Evolutionary conservation across 768 basidiomycete species (phyloP).

Genomic region (Myochromella boudieri): DNA sequence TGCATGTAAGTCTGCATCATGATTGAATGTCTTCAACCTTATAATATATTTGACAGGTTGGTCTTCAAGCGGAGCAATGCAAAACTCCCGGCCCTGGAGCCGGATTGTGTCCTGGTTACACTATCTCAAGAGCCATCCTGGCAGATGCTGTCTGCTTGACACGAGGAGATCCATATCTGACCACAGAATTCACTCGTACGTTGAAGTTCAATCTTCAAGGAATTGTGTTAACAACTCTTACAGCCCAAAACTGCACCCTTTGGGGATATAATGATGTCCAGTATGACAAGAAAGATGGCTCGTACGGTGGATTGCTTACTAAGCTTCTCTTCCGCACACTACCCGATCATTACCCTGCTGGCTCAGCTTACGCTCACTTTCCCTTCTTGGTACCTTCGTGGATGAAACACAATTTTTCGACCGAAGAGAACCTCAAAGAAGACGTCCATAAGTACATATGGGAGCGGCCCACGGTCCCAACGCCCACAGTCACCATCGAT

Average conservation of each 20-base stretch:
- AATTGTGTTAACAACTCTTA: background rate
- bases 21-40: background rate
- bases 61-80: slow-evolving; percentile 71
- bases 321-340: slow-evolving; percentile 72
- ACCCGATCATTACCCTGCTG: slow-evolving; percentile 64
- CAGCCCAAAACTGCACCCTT: slow-evolving; percentile 71
- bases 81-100: slow-evolving; percentile 66
- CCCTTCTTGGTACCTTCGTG: slow-evolving; percentile 68
- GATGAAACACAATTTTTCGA: slow-evolving; percentile 41
- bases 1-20: slow-evolving; percentile 51
- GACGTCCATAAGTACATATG: slow-evolving; percentile 58
- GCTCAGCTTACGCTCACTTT: slow-evolving; percentile 75
- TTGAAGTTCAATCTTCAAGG: slow-evolving; percentile 6
- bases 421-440: slow-evolving; percentile 25
- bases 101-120: slow-evolving; percentile 81
- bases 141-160: slow-evolving; percentile 74
- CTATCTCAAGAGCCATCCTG: slow-evolving; percentile 83
- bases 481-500: slow-evolving; percentile 26
- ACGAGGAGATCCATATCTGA: slow-evolving; percentile 80
- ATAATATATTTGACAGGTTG: slow-evolving; percentile 37
- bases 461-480: slow-evolving; percentile 42
- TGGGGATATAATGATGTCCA: slow-evolving; percentile 81
- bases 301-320: slow-evolving; percentile 73
- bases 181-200: slow-evolving; percentile 75
- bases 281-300: slow-evolving; percentile 62